A percentile compares a stretch with the other conserved stretches of the same genome.
Conservation (phyloP, 2,329 filamentous ascomycete genomes). For the Monilinia vaccinii-corymbosi region DNA sequence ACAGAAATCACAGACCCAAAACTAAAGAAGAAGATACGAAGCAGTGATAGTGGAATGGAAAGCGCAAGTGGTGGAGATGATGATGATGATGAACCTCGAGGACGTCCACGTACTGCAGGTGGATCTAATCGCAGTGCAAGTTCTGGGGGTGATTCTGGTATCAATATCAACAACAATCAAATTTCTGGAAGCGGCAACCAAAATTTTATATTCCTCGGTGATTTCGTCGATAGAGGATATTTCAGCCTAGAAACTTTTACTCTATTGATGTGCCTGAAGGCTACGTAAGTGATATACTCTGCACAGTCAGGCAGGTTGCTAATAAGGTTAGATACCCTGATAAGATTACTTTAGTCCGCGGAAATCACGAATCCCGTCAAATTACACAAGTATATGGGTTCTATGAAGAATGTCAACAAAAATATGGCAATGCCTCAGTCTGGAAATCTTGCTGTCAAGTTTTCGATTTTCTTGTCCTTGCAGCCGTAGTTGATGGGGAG, state of each 20-base stretch:
- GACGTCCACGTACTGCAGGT: conserved; percentile 35
- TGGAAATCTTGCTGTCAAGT: conserved; percentile 75
- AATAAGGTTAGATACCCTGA: conserved; percentile 51
- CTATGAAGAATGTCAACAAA: conserved; percentile 69
- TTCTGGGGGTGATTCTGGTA: conserved; percentile 30
- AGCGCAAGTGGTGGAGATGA: conserved; percentile 42
- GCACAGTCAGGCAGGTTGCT: conserved; percentile 1
- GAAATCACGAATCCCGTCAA: conserved; percentile 68
- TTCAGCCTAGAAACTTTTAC: conserved; percentile 68
- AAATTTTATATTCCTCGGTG: conserved; percentile 65
- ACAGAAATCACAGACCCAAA: conserved; percentile 83
- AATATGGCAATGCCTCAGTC: conserved; percentile 69
- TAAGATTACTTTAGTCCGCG: conserved; percentile 62
- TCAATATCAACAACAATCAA: conserved; percentile 31
- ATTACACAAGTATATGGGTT: conserved; percentile 74
- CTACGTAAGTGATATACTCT: conserved; percentile 42
- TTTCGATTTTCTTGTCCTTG: conserved; percentile 67
- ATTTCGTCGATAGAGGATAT: conserved; percentile 67
- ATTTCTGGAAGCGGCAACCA: conserved; percentile 46
- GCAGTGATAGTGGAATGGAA: conserved; percentile 38
- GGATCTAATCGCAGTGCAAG: conserved; percentile 36
- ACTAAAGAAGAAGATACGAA: conserved; percentile 74
- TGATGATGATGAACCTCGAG: conserved; percentile 40
- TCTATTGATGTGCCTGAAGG: conserved; percentile 62
- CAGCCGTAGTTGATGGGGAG: conserved; percentile 64